Conservation (phyloP, 2,329 filamentous ascomycete species). For the Trichoderma atrobrunneum region DNA sequence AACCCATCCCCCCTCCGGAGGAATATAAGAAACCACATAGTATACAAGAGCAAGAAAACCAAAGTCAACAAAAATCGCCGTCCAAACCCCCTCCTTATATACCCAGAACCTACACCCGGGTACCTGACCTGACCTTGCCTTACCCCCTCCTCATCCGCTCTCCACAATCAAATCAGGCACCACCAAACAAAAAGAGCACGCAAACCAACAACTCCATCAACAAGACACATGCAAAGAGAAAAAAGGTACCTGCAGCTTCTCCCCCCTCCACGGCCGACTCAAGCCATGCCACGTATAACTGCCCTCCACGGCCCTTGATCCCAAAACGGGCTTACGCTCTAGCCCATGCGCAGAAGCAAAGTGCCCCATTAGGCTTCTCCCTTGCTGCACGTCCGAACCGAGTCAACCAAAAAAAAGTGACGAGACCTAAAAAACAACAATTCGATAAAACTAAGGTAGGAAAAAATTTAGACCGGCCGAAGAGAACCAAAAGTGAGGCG, state of each 20-base stretch:
- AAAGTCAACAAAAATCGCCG: background rate
- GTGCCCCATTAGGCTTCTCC: background rate
- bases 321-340: background rate
- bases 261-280: background rate
- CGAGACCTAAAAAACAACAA: background rate
- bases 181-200: background rate
- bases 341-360: background rate
- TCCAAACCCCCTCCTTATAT: background rate
- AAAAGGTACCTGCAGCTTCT: conserved; percentile 13
- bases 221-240: background rate
- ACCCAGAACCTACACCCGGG: too few relatives aligned
- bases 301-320: background rate
- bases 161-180: background rate
- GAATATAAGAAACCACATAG: background rate
- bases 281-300: conserved; percentile 13
- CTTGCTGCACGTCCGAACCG: background rate
- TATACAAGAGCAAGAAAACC: background rate
- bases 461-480: background rate
- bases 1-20: background rate
- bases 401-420: background rate
- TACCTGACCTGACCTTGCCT: background rate
- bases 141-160: background rate
- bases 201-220: background rate
- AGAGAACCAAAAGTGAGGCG: background rate
- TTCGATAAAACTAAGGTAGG: background rate